phyloP scores from a whole-genome alignment of 2,329 filamentous ascomycete species.

The Aspergillus niger region DNA sequence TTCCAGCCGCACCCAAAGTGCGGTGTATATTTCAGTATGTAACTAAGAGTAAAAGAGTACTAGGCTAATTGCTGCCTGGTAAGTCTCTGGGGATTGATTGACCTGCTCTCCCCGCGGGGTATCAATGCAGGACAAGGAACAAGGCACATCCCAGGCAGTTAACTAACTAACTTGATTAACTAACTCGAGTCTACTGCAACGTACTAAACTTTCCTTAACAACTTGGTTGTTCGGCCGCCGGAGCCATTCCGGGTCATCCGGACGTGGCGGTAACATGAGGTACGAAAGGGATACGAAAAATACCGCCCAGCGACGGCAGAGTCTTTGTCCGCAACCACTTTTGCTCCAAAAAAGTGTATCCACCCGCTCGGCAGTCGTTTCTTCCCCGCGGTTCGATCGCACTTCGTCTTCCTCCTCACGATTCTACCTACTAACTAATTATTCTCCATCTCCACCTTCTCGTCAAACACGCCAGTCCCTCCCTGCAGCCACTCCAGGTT shows the following conservation, averaged over 20 bases:
- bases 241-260: background rate
- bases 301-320: slow-evolving; percentile 16
- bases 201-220: no score
- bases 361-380: background rate
- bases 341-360: background rate
- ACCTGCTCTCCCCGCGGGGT: no score
- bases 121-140: no score
- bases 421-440: background rate
- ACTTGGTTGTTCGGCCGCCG: background rate
- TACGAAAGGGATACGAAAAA: slow-evolving; percentile 2
- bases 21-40: no score
- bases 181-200: no score
- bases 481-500: background rate
- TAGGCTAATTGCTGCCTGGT: no score
- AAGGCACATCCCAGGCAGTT: no score
- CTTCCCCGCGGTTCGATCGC: slow-evolving; percentile 17
- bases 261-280: background rate
- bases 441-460: background rate
- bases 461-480: background rate
- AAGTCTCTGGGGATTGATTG: no score
- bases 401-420: slow-evolving; percentile 5
- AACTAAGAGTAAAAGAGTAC: no score
- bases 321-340: slow-evolving; percentile 18
- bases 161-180: no score
- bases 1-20: no score